phyloP scores from a whole-genome alignment of 2,329 filamentous ascomycete genomes.

The Laburnicola sp. region DNA sequence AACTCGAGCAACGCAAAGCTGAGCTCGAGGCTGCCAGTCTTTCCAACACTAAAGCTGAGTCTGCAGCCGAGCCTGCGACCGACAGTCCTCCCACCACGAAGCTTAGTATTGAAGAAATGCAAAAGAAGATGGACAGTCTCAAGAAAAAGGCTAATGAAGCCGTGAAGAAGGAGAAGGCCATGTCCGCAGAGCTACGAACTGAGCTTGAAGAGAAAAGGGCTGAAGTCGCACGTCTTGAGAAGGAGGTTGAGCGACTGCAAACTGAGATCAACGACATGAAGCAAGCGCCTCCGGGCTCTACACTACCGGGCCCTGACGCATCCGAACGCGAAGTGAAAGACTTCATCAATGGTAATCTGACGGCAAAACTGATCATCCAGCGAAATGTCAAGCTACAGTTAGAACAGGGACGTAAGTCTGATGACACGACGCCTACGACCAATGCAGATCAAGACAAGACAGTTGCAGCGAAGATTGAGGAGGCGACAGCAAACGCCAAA shows the following conservation, averaged over 20 bases:
- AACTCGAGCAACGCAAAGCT: conserved; percentile 46
- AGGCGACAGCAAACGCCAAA: conserved; percentile 13
- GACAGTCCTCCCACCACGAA: not conserved
- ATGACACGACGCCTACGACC: not conserved
- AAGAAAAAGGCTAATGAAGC: conserved; percentile 61
- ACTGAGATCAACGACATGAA: conserved; percentile 15
- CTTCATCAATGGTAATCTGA: conserved; percentile 3
- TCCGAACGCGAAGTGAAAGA: conserved; percentile 12
- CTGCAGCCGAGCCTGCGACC: not conserved
- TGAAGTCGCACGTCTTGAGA: conserved; percentile 11
- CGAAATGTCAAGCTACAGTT: conserved; percentile 46
- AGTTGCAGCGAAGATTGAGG: conserved; percentile 16
- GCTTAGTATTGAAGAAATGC: conserved; percentile 19
- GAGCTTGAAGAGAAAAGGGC: conserved; percentile 59
- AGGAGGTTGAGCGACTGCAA: conserved; percentile 18
- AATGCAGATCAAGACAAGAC: conserved; percentile 5
- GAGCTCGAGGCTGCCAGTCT: conserved; percentile 48
- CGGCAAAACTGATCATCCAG: conserved; percentile 9
- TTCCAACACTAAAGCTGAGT: not conserved
- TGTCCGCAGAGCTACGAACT: conserved; percentile 35
- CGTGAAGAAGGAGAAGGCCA: not conserved
- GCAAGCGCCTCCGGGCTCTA: not conserved
- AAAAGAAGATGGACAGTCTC: conserved; percentile 28
- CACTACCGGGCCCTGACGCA: conserved; percentile 1
- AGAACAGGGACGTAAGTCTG: not conserved